Evolutionary conservation across 345 rosid genomes (phyloP).

Genomic region (Ceriops decandra): DNA sequence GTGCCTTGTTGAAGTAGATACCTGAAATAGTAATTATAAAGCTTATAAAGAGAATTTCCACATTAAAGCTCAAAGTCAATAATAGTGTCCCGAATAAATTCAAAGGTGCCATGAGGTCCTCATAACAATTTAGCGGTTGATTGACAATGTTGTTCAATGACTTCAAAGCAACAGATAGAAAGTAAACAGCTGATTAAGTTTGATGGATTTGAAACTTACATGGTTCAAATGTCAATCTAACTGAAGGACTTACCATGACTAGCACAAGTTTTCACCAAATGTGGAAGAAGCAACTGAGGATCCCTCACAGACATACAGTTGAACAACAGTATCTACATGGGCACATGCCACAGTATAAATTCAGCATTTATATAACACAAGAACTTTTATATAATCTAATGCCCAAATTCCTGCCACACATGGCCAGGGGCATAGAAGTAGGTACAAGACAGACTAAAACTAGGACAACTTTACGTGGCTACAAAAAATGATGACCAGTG

Average conservation of each 20-base stretch:
- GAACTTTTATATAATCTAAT: slow-evolving; percentile 1
- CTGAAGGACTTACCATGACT: slow-evolving; percentile 41
- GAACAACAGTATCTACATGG: slow-evolving; percentile 73
- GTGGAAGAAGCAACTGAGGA: slow-evolving; percentile 69
- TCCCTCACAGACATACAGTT: slow-evolving; percentile 94
- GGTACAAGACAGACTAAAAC: neutral
- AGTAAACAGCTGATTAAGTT: too few relatives aligned
- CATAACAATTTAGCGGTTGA: too few relatives aligned
- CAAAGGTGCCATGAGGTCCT: too few relatives aligned
- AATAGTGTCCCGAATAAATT: too few relatives aligned
- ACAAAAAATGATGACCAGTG: too few relatives aligned
- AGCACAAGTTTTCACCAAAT: slow-evolving; percentile 47
- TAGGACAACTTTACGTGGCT: neutral
- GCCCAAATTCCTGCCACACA: neutral
- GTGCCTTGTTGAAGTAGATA: slow-evolving; percentile 75
- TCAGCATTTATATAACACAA: slow-evolving; percentile 7
- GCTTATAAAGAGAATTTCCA: too few relatives aligned
- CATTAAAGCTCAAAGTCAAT: too few relatives aligned
- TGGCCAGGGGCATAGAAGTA: neutral
- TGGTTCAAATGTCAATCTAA: slow-evolving; percentile 3
- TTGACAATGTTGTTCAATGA: neutral
- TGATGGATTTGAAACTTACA: too few relatives aligned
- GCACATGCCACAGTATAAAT: slow-evolving; percentile 6
- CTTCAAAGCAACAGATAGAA: neutral
- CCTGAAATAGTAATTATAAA: slow-evolving; percentile 39